Conservation (phyloP, 2,329 filamentous ascomycete genomes). For the Aspergillus candidus region DNA sequence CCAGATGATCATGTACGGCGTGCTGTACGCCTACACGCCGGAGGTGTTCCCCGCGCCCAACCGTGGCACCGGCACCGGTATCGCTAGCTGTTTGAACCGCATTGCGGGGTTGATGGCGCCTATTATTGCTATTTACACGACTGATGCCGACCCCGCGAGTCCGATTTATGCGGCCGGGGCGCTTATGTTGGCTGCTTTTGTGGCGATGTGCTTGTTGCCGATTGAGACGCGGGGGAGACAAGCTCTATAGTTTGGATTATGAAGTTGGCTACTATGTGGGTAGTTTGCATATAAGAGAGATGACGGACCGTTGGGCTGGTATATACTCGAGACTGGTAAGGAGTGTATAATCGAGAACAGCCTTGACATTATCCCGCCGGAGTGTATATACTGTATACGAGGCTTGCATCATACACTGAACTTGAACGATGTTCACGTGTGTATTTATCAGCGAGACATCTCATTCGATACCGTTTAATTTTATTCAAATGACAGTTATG, state of each 20-base stretch:
- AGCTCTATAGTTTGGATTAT: conserved; percentile 22
- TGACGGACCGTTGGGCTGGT: too few relatives aligned
- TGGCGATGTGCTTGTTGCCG: conserved; percentile 39
- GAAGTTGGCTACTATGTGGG: too few relatives aligned
- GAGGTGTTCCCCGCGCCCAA: conserved; percentile 50
- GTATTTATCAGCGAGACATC: too few relatives aligned
- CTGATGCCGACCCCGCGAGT: conserved; percentile 27
- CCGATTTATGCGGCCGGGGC: conserved; percentile 42
- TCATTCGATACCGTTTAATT: too few relatives aligned
- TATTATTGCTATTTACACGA: conserved; percentile 38
- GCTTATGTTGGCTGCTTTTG: conserved; percentile 36
- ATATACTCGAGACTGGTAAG: too few relatives aligned
- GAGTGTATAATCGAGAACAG: too few relatives aligned
- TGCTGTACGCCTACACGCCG: conserved; percentile 51
- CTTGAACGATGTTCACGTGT: too few relatives aligned
- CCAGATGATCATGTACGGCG: conserved; percentile 50
- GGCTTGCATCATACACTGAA: too few relatives aligned
- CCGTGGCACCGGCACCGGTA: conserved; percentile 47
- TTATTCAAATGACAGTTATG: too few relatives aligned
- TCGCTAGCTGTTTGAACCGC: conserved; percentile 35
- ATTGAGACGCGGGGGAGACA: conserved; percentile 41
- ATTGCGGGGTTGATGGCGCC: conserved; percentile 39
- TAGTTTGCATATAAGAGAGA: too few relatives aligned
- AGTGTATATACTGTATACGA: too few relatives aligned
- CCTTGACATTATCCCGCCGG: too few relatives aligned